Conservation (phyloP, 2,329 filamentous ascomycete genomes). For the Penicillium sp. region DNA sequence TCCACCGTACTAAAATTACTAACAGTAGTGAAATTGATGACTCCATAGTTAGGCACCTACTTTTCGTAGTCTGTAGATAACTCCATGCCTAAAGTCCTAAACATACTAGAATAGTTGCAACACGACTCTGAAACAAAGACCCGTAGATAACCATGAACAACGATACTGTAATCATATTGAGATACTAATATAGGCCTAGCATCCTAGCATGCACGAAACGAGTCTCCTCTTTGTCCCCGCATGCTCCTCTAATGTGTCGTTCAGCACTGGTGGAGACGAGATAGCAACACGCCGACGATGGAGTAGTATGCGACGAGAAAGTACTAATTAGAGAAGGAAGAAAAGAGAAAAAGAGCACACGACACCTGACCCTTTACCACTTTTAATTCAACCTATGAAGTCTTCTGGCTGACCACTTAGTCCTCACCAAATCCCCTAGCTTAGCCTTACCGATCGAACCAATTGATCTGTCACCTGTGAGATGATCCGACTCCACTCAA, state of each 20-base stretch:
- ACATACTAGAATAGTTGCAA: background rate
- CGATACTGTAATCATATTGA: background rate
- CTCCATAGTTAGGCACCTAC: constrained; percentile 5
- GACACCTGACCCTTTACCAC: constrained; percentile 1
- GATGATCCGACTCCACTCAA: constrained; percentile 22
- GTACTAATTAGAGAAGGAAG: background rate
- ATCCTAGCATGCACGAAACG: background rate
- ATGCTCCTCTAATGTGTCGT: background rate
- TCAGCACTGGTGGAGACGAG: background rate
- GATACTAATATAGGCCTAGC: background rate
- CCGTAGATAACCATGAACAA: background rate
- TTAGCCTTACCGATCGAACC: constrained; percentile 1
- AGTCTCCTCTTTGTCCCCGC: background rate
- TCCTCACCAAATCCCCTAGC: background rate
- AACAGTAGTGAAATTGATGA: background rate
- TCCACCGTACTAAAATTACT: background rate
- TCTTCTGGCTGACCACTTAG: background rate
- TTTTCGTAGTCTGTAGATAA: background rate
- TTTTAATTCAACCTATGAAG: background rate
- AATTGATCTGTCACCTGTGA: constrained; percentile 13
- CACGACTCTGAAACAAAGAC: background rate
- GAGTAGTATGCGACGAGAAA: background rate
- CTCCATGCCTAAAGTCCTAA: too few species aligned
- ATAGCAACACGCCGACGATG: background rate
- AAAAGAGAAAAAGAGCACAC: constrained; percentile 2